A percentile compares a stretch with the other conserved stretches of the same genome.
Evolutionary conservation across 306 rosid genomes (phyloP).

Genomic region (Pyrus pyrifolia): DNA sequence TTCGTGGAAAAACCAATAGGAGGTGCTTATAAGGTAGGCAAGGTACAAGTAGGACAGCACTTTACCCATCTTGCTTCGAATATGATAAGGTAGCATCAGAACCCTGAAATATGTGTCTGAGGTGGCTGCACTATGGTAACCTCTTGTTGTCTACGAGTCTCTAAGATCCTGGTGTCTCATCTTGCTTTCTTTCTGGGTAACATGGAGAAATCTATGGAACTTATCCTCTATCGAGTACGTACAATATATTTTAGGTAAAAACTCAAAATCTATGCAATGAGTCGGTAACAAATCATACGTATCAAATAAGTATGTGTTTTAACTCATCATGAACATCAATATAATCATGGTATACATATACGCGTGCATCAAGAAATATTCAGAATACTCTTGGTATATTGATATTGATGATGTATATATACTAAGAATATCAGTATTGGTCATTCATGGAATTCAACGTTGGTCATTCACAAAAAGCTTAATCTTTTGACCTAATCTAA

Average conservation of each 20-base stretch:
- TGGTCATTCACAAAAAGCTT: too few relatives aligned
- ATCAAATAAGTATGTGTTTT: not conserved
- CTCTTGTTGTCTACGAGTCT: not conserved
- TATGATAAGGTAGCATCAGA: slow-evolving; percentile 13
- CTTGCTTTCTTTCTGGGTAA: not conserved
- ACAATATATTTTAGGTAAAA: not conserved
- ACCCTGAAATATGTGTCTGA: not conserved
- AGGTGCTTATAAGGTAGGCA: not conserved
- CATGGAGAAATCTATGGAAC: not conserved
- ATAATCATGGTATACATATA: not conserved
- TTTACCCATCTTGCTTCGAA: not conserved
- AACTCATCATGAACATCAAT: not conserved
- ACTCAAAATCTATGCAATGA: not conserved
- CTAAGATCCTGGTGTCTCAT: slow-evolving; percentile 12
- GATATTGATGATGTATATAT: not conserved
- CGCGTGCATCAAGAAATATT: not conserved
- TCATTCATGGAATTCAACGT: too few relatives aligned
- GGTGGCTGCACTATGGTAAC: not conserved
- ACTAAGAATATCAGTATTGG: not conserved
- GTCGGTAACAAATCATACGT: not conserved
- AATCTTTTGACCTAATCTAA: not conserved
- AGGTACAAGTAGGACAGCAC: not conserved
- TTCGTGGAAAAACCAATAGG: not conserved
- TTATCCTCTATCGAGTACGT: not conserved
- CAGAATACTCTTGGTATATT: not conserved